Base-by-base conservation (phyloP, 1,139 yeast genomes). In the Geotrichum reessii region DNA sequence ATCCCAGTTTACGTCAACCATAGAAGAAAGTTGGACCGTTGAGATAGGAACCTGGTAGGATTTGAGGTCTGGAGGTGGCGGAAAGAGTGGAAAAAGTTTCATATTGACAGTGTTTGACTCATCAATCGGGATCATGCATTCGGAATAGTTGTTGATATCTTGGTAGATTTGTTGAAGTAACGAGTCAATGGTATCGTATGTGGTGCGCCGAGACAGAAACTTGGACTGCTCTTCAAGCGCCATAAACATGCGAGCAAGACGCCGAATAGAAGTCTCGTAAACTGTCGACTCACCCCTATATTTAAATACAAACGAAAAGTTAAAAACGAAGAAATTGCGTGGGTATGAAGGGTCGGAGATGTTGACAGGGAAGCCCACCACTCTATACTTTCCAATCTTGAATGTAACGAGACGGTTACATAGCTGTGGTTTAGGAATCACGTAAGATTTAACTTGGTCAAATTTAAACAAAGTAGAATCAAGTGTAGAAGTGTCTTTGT, bases 1-100 rank as follows among this genome's bases (percentile, higher is more conserved):
- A 69, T 93, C 99, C 98, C 99, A 93, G 66, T 88, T 87, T 6
- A 87, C 87, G 71, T 93, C 99, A 40, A 89, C 85, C 63, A 93
- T 76, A 44, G 82, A 76, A 47, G 79, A 78, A 44, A 92, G 74
- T 58, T 85, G 83, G 1, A 92, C 96, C 0, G 93, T 86, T 4
- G 95, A 82, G 2, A 91, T 82, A 0, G 99, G 99, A 0, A 93
- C 99, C 69, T 93, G 96, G 66, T 80, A 77, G 44, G 91, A 64
- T 69, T 82, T 74, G 66, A 89, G 75, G 55, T 82, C 82, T 0
- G 90, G 87, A 0, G 98, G 97, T 1, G 95, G 89, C 7, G 95
- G 92, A 47, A 87, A 76, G 17, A 89, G 76, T 0, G 98, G 97
- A 65, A 95, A 90, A 5, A 95, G 76, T 70, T 93, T 95, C 69